These are phyloP conservation scores for Solanum paucissectum DNA, from an alignment of 257 asterid genomes.

Conservation along the genomic window DNA sequence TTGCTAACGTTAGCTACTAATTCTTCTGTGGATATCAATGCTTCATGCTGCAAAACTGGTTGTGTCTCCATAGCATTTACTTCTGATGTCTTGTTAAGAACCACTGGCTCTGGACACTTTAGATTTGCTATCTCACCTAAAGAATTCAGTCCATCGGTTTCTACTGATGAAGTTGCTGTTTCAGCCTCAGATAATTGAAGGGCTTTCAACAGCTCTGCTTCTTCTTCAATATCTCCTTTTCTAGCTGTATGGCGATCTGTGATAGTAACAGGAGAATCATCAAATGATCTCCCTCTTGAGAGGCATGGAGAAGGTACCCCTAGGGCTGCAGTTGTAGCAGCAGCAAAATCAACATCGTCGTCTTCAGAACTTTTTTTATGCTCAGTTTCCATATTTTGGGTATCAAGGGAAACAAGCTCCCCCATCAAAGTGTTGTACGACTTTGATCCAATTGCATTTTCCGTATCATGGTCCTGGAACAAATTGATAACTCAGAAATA, in stretches of 20 bases:
- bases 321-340: conserved; percentile 92
- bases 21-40: conserved; percentile 11
- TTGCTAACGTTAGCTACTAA: conserved; percentile 9
- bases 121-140: conserved; percentile 13
- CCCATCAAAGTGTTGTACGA: conserved; percentile 86
- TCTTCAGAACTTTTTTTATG: conserved; percentile 36
- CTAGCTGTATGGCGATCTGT: conserved; percentile 17
- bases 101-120: conserved; percentile 19
- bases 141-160: conserved; percentile 9
- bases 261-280: conserved; percentile 40
- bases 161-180: conserved; percentile 13
- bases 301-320: conserved; percentile 95
- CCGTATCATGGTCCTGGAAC: conserved; percentile 66
- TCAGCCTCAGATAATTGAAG: conserved; percentile 56
- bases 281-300: conserved; percentile 71
- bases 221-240: conserved; percentile 85
- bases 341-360: conserved; percentile 83
- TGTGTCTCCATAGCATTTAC: conserved; percentile 10
- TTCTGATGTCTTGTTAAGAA: conserved; percentile 17
- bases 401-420: conserved; percentile 80
- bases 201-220: conserved; percentile 49
- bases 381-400: conserved; percentile 36
- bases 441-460: conserved; percentile 71
- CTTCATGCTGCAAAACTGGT: conserved; percentile 7
- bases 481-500: not conserved